Evolutionary conservation across 2,329 filamentous ascomycete species (phyloP).

Genomic region (Cucurbitaria berberidis): DNA sequence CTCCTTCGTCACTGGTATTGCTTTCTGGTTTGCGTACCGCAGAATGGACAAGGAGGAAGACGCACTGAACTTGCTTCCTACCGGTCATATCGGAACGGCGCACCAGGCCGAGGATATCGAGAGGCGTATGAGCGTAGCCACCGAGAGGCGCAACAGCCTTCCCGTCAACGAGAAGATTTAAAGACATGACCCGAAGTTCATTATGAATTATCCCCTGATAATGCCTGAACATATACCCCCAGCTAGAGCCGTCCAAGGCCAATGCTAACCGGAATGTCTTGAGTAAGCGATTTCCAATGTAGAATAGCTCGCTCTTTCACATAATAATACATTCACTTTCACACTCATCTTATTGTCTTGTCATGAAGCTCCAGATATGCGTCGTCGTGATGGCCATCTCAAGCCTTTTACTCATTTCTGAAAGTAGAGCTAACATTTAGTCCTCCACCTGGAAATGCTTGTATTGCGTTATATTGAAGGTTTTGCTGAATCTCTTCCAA

Average conservation of each 20-base stretch:
- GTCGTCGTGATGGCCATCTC: too few species aligned
- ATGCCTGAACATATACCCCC: not conserved
- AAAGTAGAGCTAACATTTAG: too few species aligned
- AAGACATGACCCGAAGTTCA: not conserved
- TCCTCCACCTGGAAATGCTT: too few species aligned
- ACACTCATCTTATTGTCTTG: not conserved
- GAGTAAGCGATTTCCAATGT: not conserved
- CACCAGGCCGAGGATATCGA: constrained; percentile 41
- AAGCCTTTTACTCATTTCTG: too few species aligned
- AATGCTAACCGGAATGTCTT: not conserved
- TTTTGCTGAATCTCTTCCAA: too few species aligned
- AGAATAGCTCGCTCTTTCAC: not conserved
- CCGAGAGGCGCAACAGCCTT: constrained; percentile 18
- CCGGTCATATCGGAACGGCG: constrained; percentile 42
- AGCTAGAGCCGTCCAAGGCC: not conserved
- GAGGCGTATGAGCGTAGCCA: constrained; percentile 26
- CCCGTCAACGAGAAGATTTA: constrained; percentile 22
- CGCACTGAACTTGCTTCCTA: constrained; percentile 47
- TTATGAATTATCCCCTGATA: not conserved
- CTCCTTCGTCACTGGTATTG: constrained; percentile 39
- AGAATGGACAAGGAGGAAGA: constrained; percentile 45
- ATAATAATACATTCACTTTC: constrained; percentile 2
- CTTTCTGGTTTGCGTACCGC: constrained; percentile 43
- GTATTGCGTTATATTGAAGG: too few species aligned
- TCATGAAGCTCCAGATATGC: too few species aligned